These are phyloP conservation scores for Pythium volutum DNA, from an alignment of 352 stramenopile genomes.

Conservation along the genomic window DNA sequence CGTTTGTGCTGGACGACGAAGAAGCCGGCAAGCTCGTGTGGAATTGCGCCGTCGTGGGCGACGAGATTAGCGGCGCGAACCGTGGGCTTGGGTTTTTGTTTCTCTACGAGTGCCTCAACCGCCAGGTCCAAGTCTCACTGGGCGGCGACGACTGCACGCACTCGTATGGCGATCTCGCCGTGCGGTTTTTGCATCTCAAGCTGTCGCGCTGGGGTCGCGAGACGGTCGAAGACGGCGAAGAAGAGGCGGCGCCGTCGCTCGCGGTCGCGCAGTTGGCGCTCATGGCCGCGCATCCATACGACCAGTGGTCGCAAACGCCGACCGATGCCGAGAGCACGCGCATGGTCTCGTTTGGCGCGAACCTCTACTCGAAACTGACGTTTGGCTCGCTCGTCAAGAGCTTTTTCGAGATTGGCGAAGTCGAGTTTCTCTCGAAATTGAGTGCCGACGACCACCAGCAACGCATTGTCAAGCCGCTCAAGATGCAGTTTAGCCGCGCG, in stretches of 20 bases:
- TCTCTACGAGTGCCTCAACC: constrained; percentile 80
- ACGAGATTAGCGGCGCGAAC: constrained; percentile 82
- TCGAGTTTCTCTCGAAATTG: constrained; percentile 61
- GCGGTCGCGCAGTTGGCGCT: constrained; percentile 73
- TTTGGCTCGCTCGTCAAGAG: constrained; percentile 75
- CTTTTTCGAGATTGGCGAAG: constrained; percentile 79
- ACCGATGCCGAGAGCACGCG: constrained; percentile 65
- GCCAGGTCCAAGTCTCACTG: constrained; percentile 59
- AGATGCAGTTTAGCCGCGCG: constrained; percentile 59
- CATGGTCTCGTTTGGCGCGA: constrained; percentile 70
- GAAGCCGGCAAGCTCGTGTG: constrained; percentile 78
- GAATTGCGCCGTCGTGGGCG: constrained; percentile 76
- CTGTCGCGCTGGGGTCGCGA: constrained; percentile 80
- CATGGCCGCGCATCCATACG: constrained; percentile 51
- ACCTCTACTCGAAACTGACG: constrained; percentile 81
- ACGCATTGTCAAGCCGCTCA: constrained; percentile 52
- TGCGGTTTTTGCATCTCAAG: constrained; percentile 82
- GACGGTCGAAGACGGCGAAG: constrained; percentile 81
- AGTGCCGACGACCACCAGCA: constrained; percentile 51
- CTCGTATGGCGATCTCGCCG: constrained; percentile 74
- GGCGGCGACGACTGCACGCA: constrained; percentile 68
- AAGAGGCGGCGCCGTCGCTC: constrained; percentile 73
- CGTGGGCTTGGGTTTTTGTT: constrained; percentile 77
- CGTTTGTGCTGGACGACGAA: constrained; percentile 74
- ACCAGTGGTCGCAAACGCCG: constrained; percentile 56